Percentiles rank a stretch among this genome's conserved stretches.
Evolutionary conservation across 495 filamentous ascomycete genomes (phyloP).

Genomic region (Parathielavia hyrcaniae): DNA sequence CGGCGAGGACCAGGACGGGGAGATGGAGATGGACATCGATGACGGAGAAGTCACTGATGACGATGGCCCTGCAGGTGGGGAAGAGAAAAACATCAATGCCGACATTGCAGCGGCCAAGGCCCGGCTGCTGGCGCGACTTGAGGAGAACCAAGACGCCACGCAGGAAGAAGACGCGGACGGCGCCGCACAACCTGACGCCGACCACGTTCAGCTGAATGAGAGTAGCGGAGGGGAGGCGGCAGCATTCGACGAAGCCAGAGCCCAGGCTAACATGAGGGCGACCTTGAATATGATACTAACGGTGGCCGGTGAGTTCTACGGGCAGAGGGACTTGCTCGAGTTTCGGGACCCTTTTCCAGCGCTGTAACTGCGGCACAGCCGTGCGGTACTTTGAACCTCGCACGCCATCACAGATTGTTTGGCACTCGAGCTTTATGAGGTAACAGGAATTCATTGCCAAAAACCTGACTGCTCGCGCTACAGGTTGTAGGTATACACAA

Average conservation of each 20-base stretch:
- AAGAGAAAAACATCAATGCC: slow-evolving; percentile 30
- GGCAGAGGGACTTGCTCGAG: slow-evolving; percentile 79
- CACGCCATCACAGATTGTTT: too few relatives aligned
- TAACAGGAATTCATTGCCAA: not conserved
- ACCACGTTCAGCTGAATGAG: not conserved
- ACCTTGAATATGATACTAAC: slow-evolving; percentile 90
- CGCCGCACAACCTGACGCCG: not conserved
- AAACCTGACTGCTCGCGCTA: slow-evolving; percentile 2
- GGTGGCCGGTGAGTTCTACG: slow-evolving; percentile 81
- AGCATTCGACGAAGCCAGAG: slow-evolving; percentile 27
- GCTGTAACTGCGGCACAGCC: slow-evolving; percentile 14
- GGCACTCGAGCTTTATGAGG: not conserved
- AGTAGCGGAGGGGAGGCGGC: not conserved
- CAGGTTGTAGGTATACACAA: not conserved
- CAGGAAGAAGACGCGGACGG: slow-evolving; percentile 4
- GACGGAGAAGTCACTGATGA: slow-evolving; percentile 43
- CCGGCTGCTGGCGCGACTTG: slow-evolving; percentile 48
- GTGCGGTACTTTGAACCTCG: not conserved
- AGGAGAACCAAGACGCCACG: slow-evolving; percentile 17
- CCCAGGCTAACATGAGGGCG: slow-evolving; percentile 43
- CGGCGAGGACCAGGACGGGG: slow-evolving; percentile 28
- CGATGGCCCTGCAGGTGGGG: slow-evolving; percentile 20
- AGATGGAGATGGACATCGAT: slow-evolving; percentile 43
- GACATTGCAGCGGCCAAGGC: slow-evolving; percentile 55
- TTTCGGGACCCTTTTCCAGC: slow-evolving; percentile 52